These are phyloP conservation scores for Bipolaris sorokiniana DNA, from an alignment of 2,329 filamentous ascomycete species.

Conservation along the genomic window DNA sequence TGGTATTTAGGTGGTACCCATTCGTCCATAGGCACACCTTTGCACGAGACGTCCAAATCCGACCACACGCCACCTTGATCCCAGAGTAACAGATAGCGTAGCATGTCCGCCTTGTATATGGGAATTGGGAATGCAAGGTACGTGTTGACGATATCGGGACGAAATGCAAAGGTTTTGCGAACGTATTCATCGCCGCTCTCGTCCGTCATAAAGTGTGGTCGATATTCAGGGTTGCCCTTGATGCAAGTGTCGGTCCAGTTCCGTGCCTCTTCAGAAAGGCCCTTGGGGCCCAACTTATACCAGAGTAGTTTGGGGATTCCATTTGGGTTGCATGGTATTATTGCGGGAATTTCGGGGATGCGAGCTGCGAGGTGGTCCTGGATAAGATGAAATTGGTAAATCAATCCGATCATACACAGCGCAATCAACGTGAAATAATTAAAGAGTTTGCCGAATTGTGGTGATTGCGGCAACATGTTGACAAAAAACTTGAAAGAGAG, in stretches of 20 bases:
- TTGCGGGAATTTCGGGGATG: not conserved
- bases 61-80: conserved; percentile 52
- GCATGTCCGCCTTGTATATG: conserved; percentile 52
- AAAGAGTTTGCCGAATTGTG: not conserved
- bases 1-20: conserved; percentile 49
- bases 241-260: conserved; percentile 44
- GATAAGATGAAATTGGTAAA: conserved; percentile 5
- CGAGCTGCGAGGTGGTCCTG: not conserved
- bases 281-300: conserved; percentile 51
- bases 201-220: conserved; percentile 43
- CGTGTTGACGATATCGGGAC: conserved; percentile 49
- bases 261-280: conserved; percentile 37
- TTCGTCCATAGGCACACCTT: conserved; percentile 38
- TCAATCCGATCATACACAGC: conserved; percentile 4
- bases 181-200: conserved; percentile 41
- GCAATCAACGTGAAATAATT: conserved; percentile 4
- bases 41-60: conserved; percentile 51
- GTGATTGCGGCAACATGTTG: conserved; percentile 1
- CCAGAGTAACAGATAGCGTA: conserved; percentile 52
- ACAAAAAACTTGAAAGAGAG: not conserved
- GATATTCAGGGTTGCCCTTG: conserved; percentile 37
- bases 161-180: conserved; percentile 35
- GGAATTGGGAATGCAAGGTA: conserved; percentile 45
- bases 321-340: not conserved
- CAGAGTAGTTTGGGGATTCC: conserved; percentile 47